Evolutionary conservation across 164 flowering plant genomes (phyloP).

Genomic region (Tinospora cordifolia): DNA sequence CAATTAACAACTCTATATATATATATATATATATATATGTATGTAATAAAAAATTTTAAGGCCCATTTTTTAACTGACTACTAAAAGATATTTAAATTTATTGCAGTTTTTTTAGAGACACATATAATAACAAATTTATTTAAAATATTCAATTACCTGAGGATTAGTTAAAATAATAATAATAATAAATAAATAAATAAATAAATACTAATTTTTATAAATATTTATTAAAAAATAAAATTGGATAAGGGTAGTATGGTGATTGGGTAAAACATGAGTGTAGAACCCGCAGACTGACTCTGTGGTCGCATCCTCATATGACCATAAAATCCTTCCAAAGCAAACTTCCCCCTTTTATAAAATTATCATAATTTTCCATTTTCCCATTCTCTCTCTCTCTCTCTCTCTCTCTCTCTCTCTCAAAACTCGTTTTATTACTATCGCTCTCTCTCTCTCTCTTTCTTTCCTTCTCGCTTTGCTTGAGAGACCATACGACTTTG

Average conservation of each 20-base stretch:
- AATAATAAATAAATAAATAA: no score
- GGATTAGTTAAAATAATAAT: no score
- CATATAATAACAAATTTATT: no score
- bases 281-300: background rate
- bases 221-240: no score
- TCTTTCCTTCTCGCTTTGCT: background rate
- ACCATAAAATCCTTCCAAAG: conserved; percentile 1
- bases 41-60: no score
- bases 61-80: no score
- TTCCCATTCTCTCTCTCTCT: background rate
- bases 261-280: background rate
- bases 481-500: conserved; percentile 7
- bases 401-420: conserved; percentile 5
- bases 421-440: conserved; percentile 6
- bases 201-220: no score
- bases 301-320: background rate
- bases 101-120: no score
- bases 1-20: no score
- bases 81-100: no score
- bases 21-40: no score
- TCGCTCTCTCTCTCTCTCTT: conserved; percentile 8
- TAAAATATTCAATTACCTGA: no score
- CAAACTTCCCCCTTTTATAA: background rate
- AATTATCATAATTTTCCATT: background rate
- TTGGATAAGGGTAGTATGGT: background rate